phyloP scores from a whole-genome alignment of 495 filamentous ascomycete species.

The Penicillium ochrochloron region DNA sequence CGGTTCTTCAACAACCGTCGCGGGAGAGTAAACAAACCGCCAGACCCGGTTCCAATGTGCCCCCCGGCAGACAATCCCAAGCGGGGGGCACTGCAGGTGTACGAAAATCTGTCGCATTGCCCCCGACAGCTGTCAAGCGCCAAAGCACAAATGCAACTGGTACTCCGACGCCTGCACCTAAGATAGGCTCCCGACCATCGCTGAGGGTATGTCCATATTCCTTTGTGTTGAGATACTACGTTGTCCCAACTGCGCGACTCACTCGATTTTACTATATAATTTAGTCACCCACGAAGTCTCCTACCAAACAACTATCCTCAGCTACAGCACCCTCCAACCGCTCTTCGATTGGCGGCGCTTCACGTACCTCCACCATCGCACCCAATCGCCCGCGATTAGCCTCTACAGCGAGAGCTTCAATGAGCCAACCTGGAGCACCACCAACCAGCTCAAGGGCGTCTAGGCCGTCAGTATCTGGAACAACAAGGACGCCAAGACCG shows the following conservation, averaged over 20 bases:
- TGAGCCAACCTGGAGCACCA: conserved; percentile 63
- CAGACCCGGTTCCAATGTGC: conserved; percentile 32
- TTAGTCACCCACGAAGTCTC: conserved; percentile 78
- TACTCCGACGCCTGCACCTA: conserved; percentile 66
- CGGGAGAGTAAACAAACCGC: conserved; percentile 44
- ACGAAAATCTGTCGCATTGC: conserved; percentile 47
- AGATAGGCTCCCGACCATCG: conserved; percentile 54
- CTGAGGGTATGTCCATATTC: conserved; percentile 53
- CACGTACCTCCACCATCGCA: conserved; percentile 45
- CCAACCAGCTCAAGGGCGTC: conserved; percentile 37
- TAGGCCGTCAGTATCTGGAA: conserved; percentile 46
- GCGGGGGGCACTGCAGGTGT: conserved; percentile 37
- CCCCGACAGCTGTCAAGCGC: conserved; percentile 59
- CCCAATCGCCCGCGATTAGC: conserved; percentile 58
- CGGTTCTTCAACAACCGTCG: conserved; percentile 62
- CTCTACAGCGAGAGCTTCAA: conserved; percentile 61
- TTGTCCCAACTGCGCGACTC: neutral
- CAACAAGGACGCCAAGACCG: conserved; percentile 42
- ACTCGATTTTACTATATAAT: neutral
- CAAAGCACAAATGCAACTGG: conserved; percentile 66
- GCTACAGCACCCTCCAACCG: conserved; percentile 60
- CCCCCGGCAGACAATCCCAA: conserved; percentile 39
- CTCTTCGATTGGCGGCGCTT: conserved; percentile 55
- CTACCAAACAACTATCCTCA: conserved; percentile 72
- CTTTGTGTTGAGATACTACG: conserved; percentile 1